Evolutionary conservation across 108 stramenopile species (phyloP), one percentile per base, ranked within the genome.

Genomic region (Cyclotella baltica): DNA sequence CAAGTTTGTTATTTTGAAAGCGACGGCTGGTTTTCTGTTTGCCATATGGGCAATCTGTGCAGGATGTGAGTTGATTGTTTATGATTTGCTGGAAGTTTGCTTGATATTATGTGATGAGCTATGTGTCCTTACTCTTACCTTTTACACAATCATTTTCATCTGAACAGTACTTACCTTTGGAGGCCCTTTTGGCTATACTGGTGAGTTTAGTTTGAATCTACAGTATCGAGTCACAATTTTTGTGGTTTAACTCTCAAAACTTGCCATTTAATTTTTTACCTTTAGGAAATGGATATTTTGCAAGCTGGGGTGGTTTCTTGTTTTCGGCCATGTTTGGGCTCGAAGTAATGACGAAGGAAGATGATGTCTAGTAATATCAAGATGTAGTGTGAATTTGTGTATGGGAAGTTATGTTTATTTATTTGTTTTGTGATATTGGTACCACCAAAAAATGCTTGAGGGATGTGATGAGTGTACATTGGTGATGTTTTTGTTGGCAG

Each of bases 231-330:
- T 10, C 5, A 27, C 4, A 6, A 27, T 25, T 25, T 6, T 25
- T 11, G 3, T 5, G 25, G 1, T n/a, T n/a, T 48, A 48, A 55
- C 53, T 15, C 4, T 27, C 34, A 38, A 30, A 59, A 70, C 19
- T 55, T n/a, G 13, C 19, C 22, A n/a, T n/a, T 55, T 55, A 23
- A 23, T 37, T 15, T 22, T 36, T 16, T 15, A 13, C 28, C 28
- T n/a, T 16, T 73, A 52, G 88, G 85, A 50, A 90, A 88, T 78
- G 90, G 90, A 19, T 91, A 89, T 63, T 91, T 91, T 75, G 90
- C 87, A 8, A 57, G 71, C 4, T 91, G 90, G 90, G 84, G 53
- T 38, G 85, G 79, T 30, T 72, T 83, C 37, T 22, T 88, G 35
- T 29, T 62, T 0, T 67, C 72, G 62, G 58, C 64, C 25, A 57